Evolutionary conservation across 176 grass and related monocot genomes (phyloP).

Genomic region (Avena sativa): DNA sequence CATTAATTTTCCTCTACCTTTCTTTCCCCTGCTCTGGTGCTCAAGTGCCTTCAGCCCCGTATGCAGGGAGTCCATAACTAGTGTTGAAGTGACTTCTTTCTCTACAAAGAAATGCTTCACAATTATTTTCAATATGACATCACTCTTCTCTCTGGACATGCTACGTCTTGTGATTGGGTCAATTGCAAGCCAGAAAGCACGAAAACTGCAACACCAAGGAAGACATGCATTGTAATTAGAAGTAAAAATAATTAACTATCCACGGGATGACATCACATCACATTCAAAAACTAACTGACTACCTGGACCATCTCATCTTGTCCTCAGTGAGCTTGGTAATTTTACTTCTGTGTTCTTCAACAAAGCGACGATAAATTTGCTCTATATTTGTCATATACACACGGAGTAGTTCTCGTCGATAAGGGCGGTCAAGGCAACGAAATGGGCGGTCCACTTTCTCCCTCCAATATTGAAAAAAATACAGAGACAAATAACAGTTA

Average conservation of each 20-base stretch:
- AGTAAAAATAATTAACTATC: slow-evolving; percentile 21
- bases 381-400: slow-evolving; percentile 91
- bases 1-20: slow-evolving; percentile 56
- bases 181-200: slow-evolving; percentile 78
- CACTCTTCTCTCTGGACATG: slow-evolving; percentile 81
- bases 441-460: slow-evolving; percentile 79
- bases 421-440: slow-evolving; percentile 78
- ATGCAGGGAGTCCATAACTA: slow-evolving; percentile 87
- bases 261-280: neutral
- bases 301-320: slow-evolving; percentile 89
- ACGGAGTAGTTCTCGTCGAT: slow-evolving; percentile 77
- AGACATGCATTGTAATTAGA: slow-evolving; percentile 30
- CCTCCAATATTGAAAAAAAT: slow-evolving; percentile 51
- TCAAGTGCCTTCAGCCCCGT: slow-evolving; percentile 76
- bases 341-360: slow-evolving; percentile 75
- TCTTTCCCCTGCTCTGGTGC: slow-evolving; percentile 63
- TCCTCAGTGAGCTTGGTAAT: slow-evolving; percentile 82
- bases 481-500: slow-evolving; percentile 39
- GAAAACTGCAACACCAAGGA: slow-evolving; percentile 69
- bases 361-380: slow-evolving; percentile 81
- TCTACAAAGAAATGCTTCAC: slow-evolving; percentile 87
- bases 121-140: slow-evolving; percentile 71
- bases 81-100: slow-evolving; percentile 91
- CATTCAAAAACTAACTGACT: slow-evolving; percentile 24
- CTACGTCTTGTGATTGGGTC: slow-evolving; percentile 53